Evolutionary conservation across 164 flowering plant genomes (phyloP), one percentile per base, ranked within the genome.

Genomic region (Chloranthus sessilifolius): DNA sequence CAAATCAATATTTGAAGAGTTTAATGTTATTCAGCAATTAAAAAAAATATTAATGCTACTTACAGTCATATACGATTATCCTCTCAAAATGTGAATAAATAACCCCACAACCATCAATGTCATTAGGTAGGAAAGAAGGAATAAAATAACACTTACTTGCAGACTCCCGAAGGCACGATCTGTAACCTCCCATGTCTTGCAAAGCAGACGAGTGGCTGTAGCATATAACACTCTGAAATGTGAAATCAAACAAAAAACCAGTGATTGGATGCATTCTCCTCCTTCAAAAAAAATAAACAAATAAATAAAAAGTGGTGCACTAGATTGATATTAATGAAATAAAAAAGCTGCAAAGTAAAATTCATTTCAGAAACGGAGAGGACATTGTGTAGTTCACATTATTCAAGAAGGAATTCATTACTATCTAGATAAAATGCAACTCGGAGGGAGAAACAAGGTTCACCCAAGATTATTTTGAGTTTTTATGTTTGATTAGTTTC

Each of bases 111-210:
- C 31, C 25, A 26, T 3, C 31, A 25, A 1, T n/a, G n/a, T 7
- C 9, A 42, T 20, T 12, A 20, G 11, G 25, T 20, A 20, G n/a
- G 12, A 53, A 11, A 31, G 27, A 25, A 17, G 34, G 30, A 20
- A 28, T 11, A n/a, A 31, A 6, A 2, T 39, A 10, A 47, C 31
- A 15, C 76, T 75, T 73, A 87, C 99, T 57, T 83, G 92, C 74
- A 94, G 67, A 72, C 60, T 74, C 43, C 76, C 86, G 78, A 94
- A 94, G 53, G 82, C 80, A 60, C 86, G 87, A 59, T 87, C 96
- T 67, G 85, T 86, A 61, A 64, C 68, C 75, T 83, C 90, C 96
- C 99, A 94, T 29, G 95, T 78, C 75, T 83, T 87, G 64, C 88
- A 89, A 56, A 94, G 80, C 64, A 89, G 68, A 44, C 97, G 91